Conservation (phyloP, 495 filamentous ascomycete species). For the Penicillium chermesinum region DNA sequence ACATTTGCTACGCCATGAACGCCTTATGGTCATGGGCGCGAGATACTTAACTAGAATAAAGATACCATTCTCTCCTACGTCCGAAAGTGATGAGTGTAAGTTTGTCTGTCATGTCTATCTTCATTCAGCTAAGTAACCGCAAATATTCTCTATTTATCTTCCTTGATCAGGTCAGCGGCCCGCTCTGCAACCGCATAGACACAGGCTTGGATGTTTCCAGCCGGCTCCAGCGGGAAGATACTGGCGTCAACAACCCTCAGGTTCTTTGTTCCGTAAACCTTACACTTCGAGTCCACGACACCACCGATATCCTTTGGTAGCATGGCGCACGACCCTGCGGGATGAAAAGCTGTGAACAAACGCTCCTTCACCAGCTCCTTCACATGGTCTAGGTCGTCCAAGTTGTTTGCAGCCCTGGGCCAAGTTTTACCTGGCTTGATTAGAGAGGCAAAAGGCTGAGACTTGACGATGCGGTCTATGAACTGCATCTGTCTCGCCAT, state of each 20-base stretch:
- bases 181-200: conserved; percentile 53
- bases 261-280: conserved; percentile 45
- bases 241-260: conserved; percentile 53
- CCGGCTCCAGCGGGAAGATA: conserved; percentile 44
- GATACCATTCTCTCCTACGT: no score
- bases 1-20: no score
- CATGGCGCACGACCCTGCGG: conserved; percentile 32
- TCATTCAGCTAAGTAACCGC: no score
- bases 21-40: no score
- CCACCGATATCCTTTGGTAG: conserved; percentile 46
- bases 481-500: conserved; percentile 34
- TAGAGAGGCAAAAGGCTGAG: conserved; percentile 7
- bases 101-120: no score
- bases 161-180: conserved; percentile 1
- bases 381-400: conserved; percentile 15
- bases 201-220: conserved; percentile 44
- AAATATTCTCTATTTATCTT: no score
- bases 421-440: conserved; percentile 10
- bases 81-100: no score
- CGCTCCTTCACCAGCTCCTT: conserved; percentile 18
- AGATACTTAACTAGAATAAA: no score
- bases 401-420: conserved; percentile 7
- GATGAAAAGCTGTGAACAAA: conserved; percentile 19
- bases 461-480: conserved; percentile 3
- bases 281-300: conserved; percentile 28